Base-by-base conservation (phyloP, 2,329 filamentous ascomycete genomes). In the Chaetomium sp. region DNA sequence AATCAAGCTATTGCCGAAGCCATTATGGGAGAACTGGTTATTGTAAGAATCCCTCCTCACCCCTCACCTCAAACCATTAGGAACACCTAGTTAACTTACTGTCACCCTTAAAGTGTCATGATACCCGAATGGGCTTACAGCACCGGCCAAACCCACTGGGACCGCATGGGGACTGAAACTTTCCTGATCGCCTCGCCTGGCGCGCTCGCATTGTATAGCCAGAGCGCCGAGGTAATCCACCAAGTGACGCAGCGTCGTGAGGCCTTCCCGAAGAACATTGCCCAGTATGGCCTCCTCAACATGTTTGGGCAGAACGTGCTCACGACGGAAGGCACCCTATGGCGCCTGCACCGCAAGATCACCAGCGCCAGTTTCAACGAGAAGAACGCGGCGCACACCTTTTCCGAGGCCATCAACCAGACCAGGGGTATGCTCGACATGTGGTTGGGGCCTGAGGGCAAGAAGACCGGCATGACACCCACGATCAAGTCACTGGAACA, bases 321-420 rank as follows among this genome's bases (percentile, higher is more conserved):
- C 27, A 82, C 82, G 0, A 83, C 85, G 2, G 88, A 91, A 68
- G 87, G 87, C 1, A 67, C 74, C 1, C 70, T 79, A 34, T 92
- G 87, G 88, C 83, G 84, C 36, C 77, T 81, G 70, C 88, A 92
- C 68, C 80, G 88, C 59, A 89, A 87, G 70, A 79, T 85, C 44
- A 86, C 84, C 0, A 81, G 84, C 34, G 82, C 87, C 0, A 82
- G 82, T 4, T 91, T 92, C 69, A 89, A 86, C 55, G 88, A 92
- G 72, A 84, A 79, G 71, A 91, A 89, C 68, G 85, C 88, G 55
- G 74, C 76, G 27, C 67, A 85, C 37, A 84, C 86, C 6, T 88
- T 84, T 69, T 70, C 69, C 42, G 84, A 87, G 69, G 77, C 79
- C 19, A 71, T 86, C 54, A 71, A 75, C 55, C 87, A 91, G 71